Conservation (phyloP, 208 protist species). For the Porcisia deanei region DNA sequence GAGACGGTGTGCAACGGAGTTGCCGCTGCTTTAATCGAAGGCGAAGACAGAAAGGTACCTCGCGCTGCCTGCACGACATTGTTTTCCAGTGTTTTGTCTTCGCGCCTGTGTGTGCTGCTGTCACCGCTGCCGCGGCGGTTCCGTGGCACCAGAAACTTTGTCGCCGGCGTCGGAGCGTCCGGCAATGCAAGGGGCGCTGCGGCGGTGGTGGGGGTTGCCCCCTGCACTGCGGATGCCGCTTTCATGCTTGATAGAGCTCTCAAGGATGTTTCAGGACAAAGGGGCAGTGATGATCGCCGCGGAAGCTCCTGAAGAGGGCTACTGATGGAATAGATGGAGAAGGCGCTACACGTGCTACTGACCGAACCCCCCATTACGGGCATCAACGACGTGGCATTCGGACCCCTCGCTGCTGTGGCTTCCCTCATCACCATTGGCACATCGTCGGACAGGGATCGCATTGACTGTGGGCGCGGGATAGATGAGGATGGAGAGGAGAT, state of each 20-base stretch:
- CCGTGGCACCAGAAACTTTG: background rate
- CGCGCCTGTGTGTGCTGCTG: background rate
- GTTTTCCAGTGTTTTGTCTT: background rate
- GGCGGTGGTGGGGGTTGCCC: too few relatives aligned
- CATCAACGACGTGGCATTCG: background rate
- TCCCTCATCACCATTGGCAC: background rate
- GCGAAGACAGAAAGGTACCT: too few relatives aligned
- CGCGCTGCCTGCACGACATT: background rate
- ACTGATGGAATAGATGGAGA: constrained; percentile 27
- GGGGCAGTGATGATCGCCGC: background rate
- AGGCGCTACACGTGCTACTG: constrained; percentile 24
- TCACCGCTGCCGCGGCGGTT: too few relatives aligned
- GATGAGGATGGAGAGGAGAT: background rate
- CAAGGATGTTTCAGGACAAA: background rate
- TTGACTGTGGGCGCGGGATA: background rate
- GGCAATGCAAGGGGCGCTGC: too few relatives aligned
- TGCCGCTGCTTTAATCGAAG: background rate
- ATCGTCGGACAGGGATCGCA: background rate
- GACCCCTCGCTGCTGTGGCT: background rate
- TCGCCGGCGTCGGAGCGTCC: background rate
- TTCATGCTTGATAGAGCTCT: background rate
- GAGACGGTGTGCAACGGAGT: constrained; percentile 1
- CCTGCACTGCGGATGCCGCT: background rate
- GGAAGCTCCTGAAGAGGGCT: constrained; percentile 18
- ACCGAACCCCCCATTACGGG: background rate